phyloP scores from a whole-genome alignment of 2,329 filamentous ascomycete species.

The Elsinoe arachidis region DNA sequence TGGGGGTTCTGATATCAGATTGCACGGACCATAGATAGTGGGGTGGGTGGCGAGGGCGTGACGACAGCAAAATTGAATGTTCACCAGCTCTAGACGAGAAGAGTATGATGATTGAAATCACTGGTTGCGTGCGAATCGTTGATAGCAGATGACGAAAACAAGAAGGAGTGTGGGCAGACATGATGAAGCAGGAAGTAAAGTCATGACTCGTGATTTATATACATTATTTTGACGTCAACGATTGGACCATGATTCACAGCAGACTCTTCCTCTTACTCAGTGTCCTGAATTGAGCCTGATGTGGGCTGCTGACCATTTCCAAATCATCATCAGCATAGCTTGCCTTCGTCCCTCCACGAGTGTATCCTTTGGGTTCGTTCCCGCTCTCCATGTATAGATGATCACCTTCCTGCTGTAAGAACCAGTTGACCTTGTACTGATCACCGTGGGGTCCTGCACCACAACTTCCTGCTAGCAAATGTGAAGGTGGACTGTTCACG shows the following conservation, averaged over 20 bases:
- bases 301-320: constrained; percentile 14
- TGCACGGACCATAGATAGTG: background rate
- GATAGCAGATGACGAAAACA: no score
- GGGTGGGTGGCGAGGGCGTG: background rate
- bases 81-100: background rate
- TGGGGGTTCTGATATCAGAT: background rate
- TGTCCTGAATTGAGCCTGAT: constrained; percentile 28
- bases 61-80: background rate
- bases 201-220: constrained; percentile 5
- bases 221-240: background rate
- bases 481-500: constrained; percentile 53
- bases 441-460: constrained; percentile 46
- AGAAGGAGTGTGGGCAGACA: no score
- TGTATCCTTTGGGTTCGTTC: background rate
- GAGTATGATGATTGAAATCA: background rate
- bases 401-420: constrained; percentile 26
- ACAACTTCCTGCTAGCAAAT: constrained; percentile 46
- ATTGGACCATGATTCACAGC: constrained; percentile 18
- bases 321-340: constrained; percentile 13
- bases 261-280: constrained; percentile 31
- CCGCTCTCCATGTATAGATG: constrained; percentile 44
- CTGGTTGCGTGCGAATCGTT: no score
- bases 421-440: constrained; percentile 40
- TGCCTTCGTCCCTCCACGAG: background rate
- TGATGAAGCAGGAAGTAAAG: background rate